These are phyloP conservation scores for Penicillium brevicompactum DNA, from an alignment of 2,329 filamentous ascomycete species.

Conservation along the genomic window DNA sequence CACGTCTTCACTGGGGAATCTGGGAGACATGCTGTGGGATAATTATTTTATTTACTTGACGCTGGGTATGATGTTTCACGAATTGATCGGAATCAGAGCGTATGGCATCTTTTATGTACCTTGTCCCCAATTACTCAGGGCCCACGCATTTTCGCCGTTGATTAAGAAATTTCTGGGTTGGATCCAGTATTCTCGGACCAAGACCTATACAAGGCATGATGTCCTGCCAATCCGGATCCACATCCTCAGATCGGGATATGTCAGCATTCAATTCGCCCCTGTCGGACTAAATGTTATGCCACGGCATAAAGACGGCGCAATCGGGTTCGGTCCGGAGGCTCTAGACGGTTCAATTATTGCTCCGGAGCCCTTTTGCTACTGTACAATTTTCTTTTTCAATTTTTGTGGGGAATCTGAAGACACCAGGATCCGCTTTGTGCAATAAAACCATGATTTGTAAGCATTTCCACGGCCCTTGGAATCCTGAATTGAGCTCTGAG, in stretches of 20 bases:
- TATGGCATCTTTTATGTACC: background rate
- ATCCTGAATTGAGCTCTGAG: too few relatives aligned
- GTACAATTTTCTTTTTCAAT: background rate
- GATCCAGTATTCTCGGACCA: background rate
- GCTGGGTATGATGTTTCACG: too few relatives aligned
- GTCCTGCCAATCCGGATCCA: background rate
- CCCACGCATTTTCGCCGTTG: background rate
- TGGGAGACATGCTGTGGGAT: background rate
- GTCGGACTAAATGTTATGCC: background rate
- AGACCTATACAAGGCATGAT: background rate
- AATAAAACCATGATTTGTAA: background rate
- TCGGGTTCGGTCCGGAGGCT: background rate
- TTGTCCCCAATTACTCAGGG: background rate
- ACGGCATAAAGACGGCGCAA: background rate
- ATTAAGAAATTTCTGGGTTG: background rate
- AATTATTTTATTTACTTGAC: too few relatives aligned
- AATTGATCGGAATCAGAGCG: background rate
- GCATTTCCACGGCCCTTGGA: background rate
- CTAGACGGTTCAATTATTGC: background rate
- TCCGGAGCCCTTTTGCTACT: background rate
- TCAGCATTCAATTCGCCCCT: background rate
- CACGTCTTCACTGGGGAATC: slow-evolving; percentile 7
- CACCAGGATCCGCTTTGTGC: background rate
- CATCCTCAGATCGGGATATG: background rate
- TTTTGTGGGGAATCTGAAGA: background rate